phyloP scores from a whole-genome alignment of 1,284 basidiomycete genomes.

The Heterobasidion irregulare region DNA sequence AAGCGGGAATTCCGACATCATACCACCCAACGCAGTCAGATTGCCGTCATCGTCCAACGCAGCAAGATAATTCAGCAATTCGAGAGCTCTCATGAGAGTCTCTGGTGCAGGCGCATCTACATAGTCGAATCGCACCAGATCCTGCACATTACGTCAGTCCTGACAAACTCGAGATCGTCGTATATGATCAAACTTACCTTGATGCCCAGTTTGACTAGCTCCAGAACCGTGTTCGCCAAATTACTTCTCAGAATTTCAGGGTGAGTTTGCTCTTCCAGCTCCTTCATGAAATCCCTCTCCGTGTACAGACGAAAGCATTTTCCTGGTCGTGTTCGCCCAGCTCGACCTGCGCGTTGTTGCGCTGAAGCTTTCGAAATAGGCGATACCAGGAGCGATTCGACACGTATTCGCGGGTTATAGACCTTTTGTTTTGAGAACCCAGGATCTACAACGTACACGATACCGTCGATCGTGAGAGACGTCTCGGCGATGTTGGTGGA shows the following conservation, averaged over 20 bases:
- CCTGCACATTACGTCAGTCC: constrained; percentile 31
- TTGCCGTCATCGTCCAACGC: constrained; percentile 95
- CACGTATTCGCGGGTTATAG: constrained; percentile 93
- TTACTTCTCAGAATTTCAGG: constrained; percentile 94
- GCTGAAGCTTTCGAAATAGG: constrained; percentile 97
- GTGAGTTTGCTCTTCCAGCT: constrained; percentile 94
- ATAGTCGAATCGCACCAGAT: constrained; percentile 90
- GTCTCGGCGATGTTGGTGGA: constrained; percentile 99
- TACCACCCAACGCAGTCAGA: constrained; percentile 78
- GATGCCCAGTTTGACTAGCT: constrained; percentile 90
- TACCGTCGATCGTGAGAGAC: constrained; percentile 95
- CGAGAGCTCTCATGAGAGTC: constrained; percentile 95
- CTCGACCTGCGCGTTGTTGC: constrained; percentile 94
- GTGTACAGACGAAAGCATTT: constrained; percentile 98
- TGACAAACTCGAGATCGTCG: not conserved
- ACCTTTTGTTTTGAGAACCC: constrained; percentile 98
- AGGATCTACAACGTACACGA: constrained; percentile 98
- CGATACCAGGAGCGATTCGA: constrained; percentile 89
- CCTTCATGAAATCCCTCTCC: constrained; percentile 93
- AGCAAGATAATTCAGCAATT: constrained; percentile 87
- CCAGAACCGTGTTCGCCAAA: constrained; percentile 89
- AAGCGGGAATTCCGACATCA: constrained; percentile 98
- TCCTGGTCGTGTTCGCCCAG: constrained; percentile 91
- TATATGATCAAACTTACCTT: constrained; percentile 33
- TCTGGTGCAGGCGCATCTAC: constrained; percentile 97